These are phyloP conservation scores for Aureobasidium lini DNA, from an alignment of 2,329 filamentous ascomycete species.

Conservation along the genomic window DNA sequence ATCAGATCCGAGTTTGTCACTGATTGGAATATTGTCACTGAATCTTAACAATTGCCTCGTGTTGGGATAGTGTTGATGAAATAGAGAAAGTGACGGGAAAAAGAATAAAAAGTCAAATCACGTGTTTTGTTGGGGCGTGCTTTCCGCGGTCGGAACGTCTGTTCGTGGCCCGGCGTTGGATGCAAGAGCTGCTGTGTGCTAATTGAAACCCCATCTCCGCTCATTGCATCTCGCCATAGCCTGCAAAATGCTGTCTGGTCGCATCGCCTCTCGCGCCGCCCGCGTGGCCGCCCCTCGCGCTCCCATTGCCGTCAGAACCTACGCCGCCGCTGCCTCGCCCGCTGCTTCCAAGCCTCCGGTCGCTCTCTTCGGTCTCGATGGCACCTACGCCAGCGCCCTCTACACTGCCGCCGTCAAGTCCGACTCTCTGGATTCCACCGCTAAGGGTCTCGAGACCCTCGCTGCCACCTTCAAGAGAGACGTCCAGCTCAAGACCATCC, in stretches of 20 bases:
- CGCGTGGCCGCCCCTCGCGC: conserved; percentile 50
- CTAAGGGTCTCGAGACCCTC: conserved; percentile 70
- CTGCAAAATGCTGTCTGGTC: conserved; percentile 48
- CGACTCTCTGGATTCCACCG: conserved; percentile 73
- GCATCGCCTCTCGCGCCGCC: conserved; percentile 49
- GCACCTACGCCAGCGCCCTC: conserved; percentile 96
- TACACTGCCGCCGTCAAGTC: conserved; percentile 94
- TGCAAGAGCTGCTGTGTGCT: conserved; percentile 3
- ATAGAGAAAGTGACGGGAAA: neutral
- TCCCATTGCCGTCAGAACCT: conserved; percentile 61
- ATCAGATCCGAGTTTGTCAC: neutral
- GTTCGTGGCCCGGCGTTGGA: neutral
- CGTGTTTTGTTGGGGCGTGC: conserved; percentile 2
- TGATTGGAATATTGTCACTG: neutral
- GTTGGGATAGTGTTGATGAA: neutral
- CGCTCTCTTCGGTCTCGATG: conserved; percentile 89
- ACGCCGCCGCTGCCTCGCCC: conserved; percentile 54
- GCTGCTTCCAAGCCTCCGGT: conserved; percentile 73
- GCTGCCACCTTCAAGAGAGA: conserved; percentile 70
- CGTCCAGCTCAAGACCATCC: conserved; percentile 67
- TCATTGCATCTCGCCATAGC: conserved; percentile 17
- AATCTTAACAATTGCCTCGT: too few species aligned
- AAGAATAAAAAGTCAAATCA: neutral
- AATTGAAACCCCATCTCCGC: conserved; percentile 1
- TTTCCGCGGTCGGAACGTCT: neutral